These are phyloP conservation scores for Salvia hispanica DNA, from an alignment of 257 asterid species.

Conservation along the genomic window DNA sequence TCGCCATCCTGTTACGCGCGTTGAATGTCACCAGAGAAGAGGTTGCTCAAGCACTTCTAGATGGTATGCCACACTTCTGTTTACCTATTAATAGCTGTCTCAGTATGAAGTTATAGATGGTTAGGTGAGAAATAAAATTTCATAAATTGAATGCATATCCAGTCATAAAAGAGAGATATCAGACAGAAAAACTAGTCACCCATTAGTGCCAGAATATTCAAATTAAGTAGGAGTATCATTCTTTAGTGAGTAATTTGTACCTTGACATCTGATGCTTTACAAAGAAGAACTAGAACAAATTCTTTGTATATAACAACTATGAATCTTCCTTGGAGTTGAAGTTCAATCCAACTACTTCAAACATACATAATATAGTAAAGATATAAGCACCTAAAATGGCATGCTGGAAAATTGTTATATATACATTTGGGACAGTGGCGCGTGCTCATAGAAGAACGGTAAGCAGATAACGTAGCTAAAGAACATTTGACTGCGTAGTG, in stretches of 20 bases:
- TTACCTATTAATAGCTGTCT: not conserved
- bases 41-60: slow-evolving; percentile 86
- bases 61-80: slow-evolving; percentile 56
- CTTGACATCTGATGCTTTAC: not conserved
- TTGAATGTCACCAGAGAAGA: slow-evolving; percentile 88
- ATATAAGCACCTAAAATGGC: not conserved
- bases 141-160: not conserved
- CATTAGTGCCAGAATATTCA: not conserved
- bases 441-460: not conserved
- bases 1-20: slow-evolving; percentile 88
- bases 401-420: not conserved
- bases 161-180: not conserved
- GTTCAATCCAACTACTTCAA: no score
- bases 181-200: not conserved
- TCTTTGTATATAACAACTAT: not conserved
- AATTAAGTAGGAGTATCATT: not conserved
- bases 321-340: slow-evolving; percentile 11
- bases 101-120: not conserved
- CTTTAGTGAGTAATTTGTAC: not conserved
- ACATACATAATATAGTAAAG: not conserved
- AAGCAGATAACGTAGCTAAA: not conserved
- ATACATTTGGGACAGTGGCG: not conserved
- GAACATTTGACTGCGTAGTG: no score
- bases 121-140: not conserved
- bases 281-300: not conserved